These are phyloP conservation scores for Dalbergia oliveri DNA, from an alignment of 306 rosid genomes.

Conservation along the genomic window DNA sequence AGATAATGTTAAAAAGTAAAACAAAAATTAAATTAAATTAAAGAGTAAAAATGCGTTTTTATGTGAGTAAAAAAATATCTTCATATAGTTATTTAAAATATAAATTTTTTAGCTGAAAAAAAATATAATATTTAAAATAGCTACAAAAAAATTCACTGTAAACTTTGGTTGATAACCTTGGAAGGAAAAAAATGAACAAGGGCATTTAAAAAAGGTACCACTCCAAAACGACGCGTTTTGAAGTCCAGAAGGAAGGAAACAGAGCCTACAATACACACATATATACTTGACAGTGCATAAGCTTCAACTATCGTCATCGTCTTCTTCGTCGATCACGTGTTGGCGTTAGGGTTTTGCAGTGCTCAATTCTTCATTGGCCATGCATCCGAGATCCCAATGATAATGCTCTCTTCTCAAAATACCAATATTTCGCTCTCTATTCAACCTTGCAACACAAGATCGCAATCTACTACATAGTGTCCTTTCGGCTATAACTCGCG, in stretches of 20 bases:
- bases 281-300: background rate
- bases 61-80: too few relatives aligned
- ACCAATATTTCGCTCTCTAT: background rate
- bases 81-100: too few relatives aligned
- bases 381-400: constrained; percentile 16
- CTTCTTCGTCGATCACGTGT: background rate
- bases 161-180: background rate
- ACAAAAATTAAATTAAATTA: too few relatives aligned
- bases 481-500: background rate
- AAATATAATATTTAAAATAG: too few relatives aligned
- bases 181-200: background rate
- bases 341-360: constrained; percentile 25
- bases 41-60: too few relatives aligned
- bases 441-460: background rate
- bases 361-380: background rate
- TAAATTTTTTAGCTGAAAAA: too few relatives aligned
- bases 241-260: background rate
- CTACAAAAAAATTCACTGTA: background rate
- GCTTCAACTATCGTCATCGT: background rate
- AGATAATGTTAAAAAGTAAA: too few relatives aligned
- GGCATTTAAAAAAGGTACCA: background rate
- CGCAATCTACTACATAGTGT: background rate
- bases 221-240: background rate
- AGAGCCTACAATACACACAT: background rate
- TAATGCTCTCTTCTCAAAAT: background rate